These are phyloP conservation scores for Azolla pinnata DNA, from an alignment of 75 land plant species.

Conservation along the genomic window DNA sequence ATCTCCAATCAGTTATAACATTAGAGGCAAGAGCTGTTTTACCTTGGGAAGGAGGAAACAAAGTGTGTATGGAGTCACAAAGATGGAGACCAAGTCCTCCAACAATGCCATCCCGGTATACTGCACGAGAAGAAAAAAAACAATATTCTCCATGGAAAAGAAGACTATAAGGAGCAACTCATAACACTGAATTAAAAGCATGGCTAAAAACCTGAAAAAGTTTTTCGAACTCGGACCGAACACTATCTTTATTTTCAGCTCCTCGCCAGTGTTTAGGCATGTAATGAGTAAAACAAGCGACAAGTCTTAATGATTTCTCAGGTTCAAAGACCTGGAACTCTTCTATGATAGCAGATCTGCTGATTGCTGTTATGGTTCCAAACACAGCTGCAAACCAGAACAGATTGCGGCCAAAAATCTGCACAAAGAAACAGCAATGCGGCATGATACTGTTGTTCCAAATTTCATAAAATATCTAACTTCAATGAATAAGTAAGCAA, in stretches of 20 bases:
- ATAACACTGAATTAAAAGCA: neutral
- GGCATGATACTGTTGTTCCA: no score
- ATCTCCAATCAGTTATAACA: neutral
- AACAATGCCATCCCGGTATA: constrained; percentile 83
- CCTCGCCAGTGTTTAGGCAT: constrained; percentile 98
- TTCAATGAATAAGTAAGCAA: neutral
- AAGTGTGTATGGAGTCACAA: constrained; percentile 85
- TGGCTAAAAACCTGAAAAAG: constrained; percentile 61
- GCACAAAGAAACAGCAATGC: constrained; percentile 12
- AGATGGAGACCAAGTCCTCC: constrained; percentile 88
- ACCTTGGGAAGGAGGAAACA: constrained; percentile 71
- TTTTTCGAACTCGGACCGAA: constrained; percentile 73
- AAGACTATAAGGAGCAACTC: neutral
- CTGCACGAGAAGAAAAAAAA: constrained; percentile 34
- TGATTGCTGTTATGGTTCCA: constrained; percentile 81
- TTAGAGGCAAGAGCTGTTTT: constrained; percentile 5
- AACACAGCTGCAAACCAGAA: constrained; percentile 95
- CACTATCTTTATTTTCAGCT: constrained; percentile 61
- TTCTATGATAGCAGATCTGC: constrained; percentile 58
- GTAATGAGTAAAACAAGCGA: constrained; percentile 82
- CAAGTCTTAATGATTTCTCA: constrained; percentile 63
- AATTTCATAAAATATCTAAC: no score
- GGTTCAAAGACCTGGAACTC: constrained; percentile 86
- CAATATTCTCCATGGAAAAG: neutral
- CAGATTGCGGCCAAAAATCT: constrained; percentile 90